A percentile compares a stretch with the other conserved stretches of the same genome.
Evolutionary conservation across 2,329 filamentous ascomycete species (phyloP).

Genomic region (Aureobasidium lini): DNA sequence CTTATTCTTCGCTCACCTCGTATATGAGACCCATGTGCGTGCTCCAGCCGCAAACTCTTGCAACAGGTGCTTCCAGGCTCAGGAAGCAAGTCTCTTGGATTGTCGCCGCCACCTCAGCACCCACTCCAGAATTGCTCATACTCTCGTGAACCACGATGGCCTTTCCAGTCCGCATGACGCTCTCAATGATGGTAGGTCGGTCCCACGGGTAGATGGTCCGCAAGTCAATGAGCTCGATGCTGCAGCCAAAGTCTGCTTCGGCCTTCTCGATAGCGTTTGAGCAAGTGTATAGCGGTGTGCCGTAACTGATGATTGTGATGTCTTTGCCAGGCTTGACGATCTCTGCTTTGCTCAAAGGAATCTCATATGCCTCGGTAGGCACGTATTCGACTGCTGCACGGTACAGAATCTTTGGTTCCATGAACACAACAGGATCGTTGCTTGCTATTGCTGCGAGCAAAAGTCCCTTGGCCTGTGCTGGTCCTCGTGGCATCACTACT

Average conservation of each 20-base stretch:
- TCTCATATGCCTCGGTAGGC: slow-evolving; percentile 68
- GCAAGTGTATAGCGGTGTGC: slow-evolving; percentile 81
- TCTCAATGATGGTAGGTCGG: slow-evolving; percentile 67
- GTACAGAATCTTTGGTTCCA: slow-evolving; percentile 92
- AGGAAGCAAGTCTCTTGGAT: slow-evolving; percentile 85
- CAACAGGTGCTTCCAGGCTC: slow-evolving; percentile 75
- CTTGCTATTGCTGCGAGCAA: slow-evolving; percentile 66
- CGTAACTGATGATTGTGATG: slow-evolving; percentile 80
- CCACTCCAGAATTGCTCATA: slow-evolving; percentile 83
- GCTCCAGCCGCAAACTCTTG: slow-evolving; percentile 81
- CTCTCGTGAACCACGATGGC: slow-evolving; percentile 87
- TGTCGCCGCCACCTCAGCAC: slow-evolving; percentile 79
- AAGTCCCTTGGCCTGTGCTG: slow-evolving; percentile 80
- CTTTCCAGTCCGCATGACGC: slow-evolving; percentile 78
- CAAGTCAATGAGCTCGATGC: slow-evolving; percentile 78
- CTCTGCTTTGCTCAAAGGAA: slow-evolving; percentile 81
- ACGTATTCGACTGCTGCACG: slow-evolving; percentile 88
- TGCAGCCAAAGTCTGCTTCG: slow-evolving; percentile 66
- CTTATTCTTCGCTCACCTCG: slow-evolving; percentile 41
- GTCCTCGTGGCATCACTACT: slow-evolving; percentile 79
- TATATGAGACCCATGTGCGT: slow-evolving; percentile 73
- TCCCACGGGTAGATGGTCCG: slow-evolving; percentile 91
- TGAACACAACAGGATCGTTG: slow-evolving; percentile 83
- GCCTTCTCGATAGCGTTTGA: slow-evolving; percentile 67
- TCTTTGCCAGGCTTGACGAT: slow-evolving; percentile 72